These are phyloP conservation scores for Aspergillus hortae DNA, from an alignment of 2,329 filamentous ascomycete genomes.

Conservation along the genomic window DNA sequence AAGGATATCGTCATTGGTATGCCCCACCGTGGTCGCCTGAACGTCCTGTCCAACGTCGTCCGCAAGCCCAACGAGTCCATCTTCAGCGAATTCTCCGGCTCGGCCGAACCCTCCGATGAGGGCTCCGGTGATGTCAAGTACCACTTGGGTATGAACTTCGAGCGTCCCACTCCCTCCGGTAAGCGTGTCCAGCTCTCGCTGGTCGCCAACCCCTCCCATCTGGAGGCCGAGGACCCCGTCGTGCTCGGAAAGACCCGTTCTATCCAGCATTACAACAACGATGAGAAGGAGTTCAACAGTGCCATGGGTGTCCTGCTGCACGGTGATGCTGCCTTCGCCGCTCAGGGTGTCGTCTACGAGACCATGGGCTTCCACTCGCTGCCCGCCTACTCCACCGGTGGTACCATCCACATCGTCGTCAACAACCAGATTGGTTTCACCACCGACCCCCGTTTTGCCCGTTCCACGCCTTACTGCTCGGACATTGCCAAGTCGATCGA, in stretches of 20 bases:
- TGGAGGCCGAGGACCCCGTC: slow-evolving; percentile 97
- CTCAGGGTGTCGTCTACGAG: slow-evolving; percentile 96
- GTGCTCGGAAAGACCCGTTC: slow-evolving; percentile 96
- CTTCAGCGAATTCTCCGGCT: slow-evolving; percentile 95
- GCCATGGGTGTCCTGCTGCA: slow-evolving; percentile 96
- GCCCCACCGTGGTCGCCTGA: slow-evolving; percentile 97
- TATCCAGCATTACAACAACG: slow-evolving; percentile 98
- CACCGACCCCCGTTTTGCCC: slow-evolving; percentile 93
- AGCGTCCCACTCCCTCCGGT: slow-evolving; percentile 93
- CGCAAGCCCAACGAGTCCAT: slow-evolving; percentile 99
- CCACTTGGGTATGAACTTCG: slow-evolving; percentile 99
- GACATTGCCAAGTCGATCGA: slow-evolving; percentile 99
- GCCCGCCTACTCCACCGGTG: slow-evolving; percentile 93
- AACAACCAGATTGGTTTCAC: slow-evolving; percentile 99
- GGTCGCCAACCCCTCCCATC: slow-evolving; percentile 95
- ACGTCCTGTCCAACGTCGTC: slow-evolving; percentile 96
- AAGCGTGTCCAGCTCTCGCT: slow-evolving; percentile 99
- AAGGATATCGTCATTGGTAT: slow-evolving; percentile 99
- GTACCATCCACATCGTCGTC: slow-evolving; percentile 93
- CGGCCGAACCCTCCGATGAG: slow-evolving; percentile 82
- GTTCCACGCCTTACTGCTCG: slow-evolving; percentile 97
- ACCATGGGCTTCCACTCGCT: slow-evolving; percentile 96
- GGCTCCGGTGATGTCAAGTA: slow-evolving; percentile 99
- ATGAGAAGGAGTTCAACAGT: slow-evolving; percentile 80
- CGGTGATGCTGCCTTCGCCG: slow-evolving; percentile 95